These are phyloP conservation scores for Pseudonitzschia multiseries DNA, from an alignment of 108 stramenopile genomes.

Conservation along the genomic window DNA sequence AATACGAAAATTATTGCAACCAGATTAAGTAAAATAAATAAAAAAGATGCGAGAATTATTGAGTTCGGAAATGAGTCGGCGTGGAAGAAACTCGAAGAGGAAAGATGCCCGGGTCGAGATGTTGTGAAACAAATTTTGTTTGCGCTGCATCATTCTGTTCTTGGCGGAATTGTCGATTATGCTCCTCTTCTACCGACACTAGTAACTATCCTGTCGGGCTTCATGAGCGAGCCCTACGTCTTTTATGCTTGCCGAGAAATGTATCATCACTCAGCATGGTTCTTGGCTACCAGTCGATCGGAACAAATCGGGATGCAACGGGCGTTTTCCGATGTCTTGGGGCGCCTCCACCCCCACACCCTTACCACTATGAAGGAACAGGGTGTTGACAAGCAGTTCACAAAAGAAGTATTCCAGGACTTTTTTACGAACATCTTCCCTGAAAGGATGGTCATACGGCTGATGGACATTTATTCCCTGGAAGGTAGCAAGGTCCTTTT, in stretches of 20 bases:
- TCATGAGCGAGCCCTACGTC: constrained; percentile 75
- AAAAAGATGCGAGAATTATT: constrained; percentile 21
- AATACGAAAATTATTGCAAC: neutral
- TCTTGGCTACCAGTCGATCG: constrained; percentile 48
- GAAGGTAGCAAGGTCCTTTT: constrained; percentile 82
- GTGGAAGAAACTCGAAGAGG: constrained; percentile 15
- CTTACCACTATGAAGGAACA: constrained; percentile 48
- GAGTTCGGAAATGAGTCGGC: constrained; percentile 30
- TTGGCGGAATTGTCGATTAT: constrained; percentile 60
- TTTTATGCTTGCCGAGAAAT: constrained; percentile 79
- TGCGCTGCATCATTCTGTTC: constrained; percentile 46
- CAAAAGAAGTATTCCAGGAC: constrained; percentile 67
- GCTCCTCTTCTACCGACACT: constrained; percentile 66
- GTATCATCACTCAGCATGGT: constrained; percentile 59
- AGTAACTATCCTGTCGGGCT: constrained; percentile 36
- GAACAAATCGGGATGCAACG: constrained; percentile 66
- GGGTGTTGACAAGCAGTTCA: constrained; percentile 47
- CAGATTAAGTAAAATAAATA: constrained; percentile 2
- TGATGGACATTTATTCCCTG: constrained; percentile 81
- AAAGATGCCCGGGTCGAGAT: constrained; percentile 14
- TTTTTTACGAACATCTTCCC: constrained; percentile 66
- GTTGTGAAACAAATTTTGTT: constrained; percentile 52
- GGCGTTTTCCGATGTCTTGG: constrained; percentile 64
- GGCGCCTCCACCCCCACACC: constrained; percentile 53
- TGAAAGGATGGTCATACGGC: constrained; percentile 45